Percentiles rank a stretch among this genome's conserved stretches.
Evolutionary conservation across 2,329 filamentous ascomycete genomes (phyloP).

Genomic region (Cercospora janseana): DNA sequence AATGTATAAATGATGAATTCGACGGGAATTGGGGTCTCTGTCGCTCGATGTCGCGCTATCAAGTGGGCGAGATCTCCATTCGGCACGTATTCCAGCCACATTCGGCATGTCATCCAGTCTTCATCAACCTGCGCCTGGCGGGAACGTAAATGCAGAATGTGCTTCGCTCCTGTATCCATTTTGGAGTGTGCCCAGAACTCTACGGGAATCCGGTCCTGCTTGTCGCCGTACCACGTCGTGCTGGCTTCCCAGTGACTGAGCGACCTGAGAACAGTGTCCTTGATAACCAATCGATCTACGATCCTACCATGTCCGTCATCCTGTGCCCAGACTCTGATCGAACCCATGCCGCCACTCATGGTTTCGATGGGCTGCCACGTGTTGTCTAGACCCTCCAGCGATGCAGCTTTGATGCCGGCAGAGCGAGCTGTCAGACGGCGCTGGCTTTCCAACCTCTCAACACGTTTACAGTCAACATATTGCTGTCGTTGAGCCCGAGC

Average conservation of each 20-base stretch:
- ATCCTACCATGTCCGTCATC: constrained; percentile 3
- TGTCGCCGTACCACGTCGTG: constrained; percentile 12
- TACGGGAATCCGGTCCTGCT: not conserved
- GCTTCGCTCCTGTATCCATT: not conserved
- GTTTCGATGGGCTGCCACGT: constrained; percentile 2
- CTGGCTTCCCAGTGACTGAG: not conserved
- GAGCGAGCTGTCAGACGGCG: not conserved
- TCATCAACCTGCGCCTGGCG: not conserved
- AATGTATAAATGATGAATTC: constrained; percentile 16
- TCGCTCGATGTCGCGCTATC: not conserved
- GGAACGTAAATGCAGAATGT: not conserved
- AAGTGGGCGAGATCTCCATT: constrained; percentile 11
- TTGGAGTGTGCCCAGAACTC: constrained; percentile 11
- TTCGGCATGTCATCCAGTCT: not conserved
- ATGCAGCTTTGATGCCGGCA: not conserved
- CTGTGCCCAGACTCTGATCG: not conserved
- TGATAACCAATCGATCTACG: constrained; percentile 8
- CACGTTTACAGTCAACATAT: not conserved
- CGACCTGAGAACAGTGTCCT: constrained; percentile 5
- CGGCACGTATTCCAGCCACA: constrained; percentile 11
- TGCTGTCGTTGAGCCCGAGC: not conserved
- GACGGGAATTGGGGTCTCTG: not conserved
- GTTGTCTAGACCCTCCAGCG: not conserved
- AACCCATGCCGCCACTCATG: constrained; percentile 12
- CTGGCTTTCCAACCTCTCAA: not conserved